Evolutionary conservation across 1,284 basidiomycete species (phyloP).

Genomic region (Apiotrichum gamsii): DNA sequence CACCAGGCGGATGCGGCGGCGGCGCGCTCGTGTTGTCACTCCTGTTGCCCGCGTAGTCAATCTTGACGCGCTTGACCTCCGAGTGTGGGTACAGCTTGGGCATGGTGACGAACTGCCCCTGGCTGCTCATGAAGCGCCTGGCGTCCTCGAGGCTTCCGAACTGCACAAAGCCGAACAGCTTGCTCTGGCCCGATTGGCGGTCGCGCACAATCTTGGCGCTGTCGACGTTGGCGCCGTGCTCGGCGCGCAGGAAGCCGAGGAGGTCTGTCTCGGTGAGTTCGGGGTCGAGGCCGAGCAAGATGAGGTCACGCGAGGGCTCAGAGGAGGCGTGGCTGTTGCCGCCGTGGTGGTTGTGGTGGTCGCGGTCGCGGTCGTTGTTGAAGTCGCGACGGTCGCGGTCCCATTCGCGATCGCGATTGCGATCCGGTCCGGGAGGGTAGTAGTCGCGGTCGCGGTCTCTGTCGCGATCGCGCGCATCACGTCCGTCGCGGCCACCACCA

Average conservation of each 20-base stretch:
- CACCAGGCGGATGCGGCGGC: slow-evolving; percentile 49
- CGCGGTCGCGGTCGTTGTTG: neutral
- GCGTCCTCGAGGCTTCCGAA: slow-evolving; percentile 77
- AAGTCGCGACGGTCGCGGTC: neutral
- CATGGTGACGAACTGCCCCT: slow-evolving; percentile 69
- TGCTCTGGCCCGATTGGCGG: slow-evolving; percentile 80
- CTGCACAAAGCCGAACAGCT: slow-evolving; percentile 89
- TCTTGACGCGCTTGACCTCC: slow-evolving; percentile 66
- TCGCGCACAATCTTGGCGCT: slow-evolving; percentile 77
- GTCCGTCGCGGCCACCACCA: slow-evolving; percentile 1
- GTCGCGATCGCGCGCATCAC: neutral
- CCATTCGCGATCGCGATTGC: neutral
- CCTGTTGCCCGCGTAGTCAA: slow-evolving; percentile 65
- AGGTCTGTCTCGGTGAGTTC: slow-evolving; percentile 86
- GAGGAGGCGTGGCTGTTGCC: slow-evolving; percentile 15
- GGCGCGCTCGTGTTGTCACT: slow-evolving; percentile 54
- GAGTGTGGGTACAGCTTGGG: slow-evolving; percentile 54
- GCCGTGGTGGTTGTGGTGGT: neutral
- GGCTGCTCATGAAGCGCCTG: slow-evolving; percentile 74
- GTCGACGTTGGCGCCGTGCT: slow-evolving; percentile 51
- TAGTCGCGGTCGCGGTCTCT: neutral
- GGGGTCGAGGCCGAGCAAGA: slow-evolving; percentile 81
- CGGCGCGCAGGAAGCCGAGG: slow-evolving; percentile 57
- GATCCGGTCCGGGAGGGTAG: neutral
- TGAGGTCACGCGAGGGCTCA: slow-evolving; percentile 56